phyloP scores from a whole-genome alignment of 2,329 filamentous ascomycete genomes.

The Penicillium sp. region DNA sequence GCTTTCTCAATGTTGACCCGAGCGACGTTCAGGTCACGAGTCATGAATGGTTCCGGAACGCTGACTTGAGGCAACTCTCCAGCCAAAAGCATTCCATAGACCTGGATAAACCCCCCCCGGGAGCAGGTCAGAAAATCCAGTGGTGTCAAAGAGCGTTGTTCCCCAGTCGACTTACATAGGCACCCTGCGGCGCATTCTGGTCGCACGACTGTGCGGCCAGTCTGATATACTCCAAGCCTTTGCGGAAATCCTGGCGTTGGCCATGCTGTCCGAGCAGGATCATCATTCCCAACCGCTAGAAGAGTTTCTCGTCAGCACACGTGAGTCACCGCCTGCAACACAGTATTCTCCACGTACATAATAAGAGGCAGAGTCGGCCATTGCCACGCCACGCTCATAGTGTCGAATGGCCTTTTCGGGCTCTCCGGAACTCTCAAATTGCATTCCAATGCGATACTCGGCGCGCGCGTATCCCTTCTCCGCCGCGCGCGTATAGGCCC shows the following conservation, averaged over 20 bases:
- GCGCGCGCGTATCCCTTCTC: constrained; percentile 80
- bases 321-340: too few species aligned
- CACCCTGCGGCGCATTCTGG: constrained; percentile 93
- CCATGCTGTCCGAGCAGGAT: constrained; percentile 89
- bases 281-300: constrained; percentile 91
- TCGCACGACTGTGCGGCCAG: constrained; percentile 80
- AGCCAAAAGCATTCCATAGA: constrained; percentile 90
- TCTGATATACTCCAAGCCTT: constrained; percentile 75
- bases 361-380: constrained; percentile 80
- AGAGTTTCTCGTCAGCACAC: not conserved
- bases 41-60: constrained; percentile 66
- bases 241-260: constrained; percentile 71
- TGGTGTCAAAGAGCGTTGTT: not conserved
- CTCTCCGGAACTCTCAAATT: constrained; percentile 93
- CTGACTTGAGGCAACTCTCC: constrained; percentile 85
- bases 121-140: not conserved
- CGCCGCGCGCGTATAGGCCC: constrained; percentile 77
- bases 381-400: constrained; percentile 73
- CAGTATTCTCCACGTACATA: constrained; percentile 41
- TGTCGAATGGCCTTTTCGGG: constrained; percentile 84
- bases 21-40: constrained; percentile 65
- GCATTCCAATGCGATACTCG: constrained; percentile 97
- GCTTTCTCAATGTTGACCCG: constrained; percentile 92
- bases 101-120: constrained; percentile 33
- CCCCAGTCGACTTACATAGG: constrained; percentile 53